Evolutionary conservation across 2,329 filamentous ascomycete genomes (phyloP), one percentile per base, ranked within the genome.

Genomic region (Zelopaecilomyces penicillatus): DNA sequence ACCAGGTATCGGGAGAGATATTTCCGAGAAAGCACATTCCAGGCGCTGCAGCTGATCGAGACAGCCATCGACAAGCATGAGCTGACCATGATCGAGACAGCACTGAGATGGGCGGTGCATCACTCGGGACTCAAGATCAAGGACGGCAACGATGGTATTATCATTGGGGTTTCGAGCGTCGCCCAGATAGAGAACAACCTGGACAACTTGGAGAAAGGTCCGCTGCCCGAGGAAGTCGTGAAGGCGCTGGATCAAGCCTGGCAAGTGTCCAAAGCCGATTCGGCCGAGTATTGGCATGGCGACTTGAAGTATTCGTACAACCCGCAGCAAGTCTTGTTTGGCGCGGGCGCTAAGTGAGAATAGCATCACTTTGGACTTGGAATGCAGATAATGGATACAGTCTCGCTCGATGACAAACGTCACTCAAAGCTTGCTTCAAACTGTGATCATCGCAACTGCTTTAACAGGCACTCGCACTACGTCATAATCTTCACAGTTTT

Each of bases 211-310:
- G 76, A 82, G 59, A 79, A 80, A 75, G 83, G 86, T 0, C 85
- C 86, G 1, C 66, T 94, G 50, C 87, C 87, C 0, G 78, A 85
- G 9, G 85, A 88, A 28, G 82, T 94, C 11, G 74, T 94, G 7
- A 65, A 82, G 59, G 81, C 77, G 9, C 67, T 95, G 46, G 87
- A 95, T 54, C 69, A 86, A 63, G 87, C 85, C 4, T 95, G 89
- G 88, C 51, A 72, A 54, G 68, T 83, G n/a, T 69, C 76, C 9
- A 90, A 88, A 68, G 59, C 64, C 2, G 73, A 77, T 31, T 67
- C 70, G 7, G 50, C 68, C 6, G 65, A 68, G 41, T 79, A 78
- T 54, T 79, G 74, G 73, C 75, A 78, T 53, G 66, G 70, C 43
- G 79, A 84, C 41, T 62, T 86, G 43, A 73, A 76, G 60, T 87